Conservation (phyloP, 176 grass and related monocot species). For the Miscanthus lutarioriparius region DNA sequence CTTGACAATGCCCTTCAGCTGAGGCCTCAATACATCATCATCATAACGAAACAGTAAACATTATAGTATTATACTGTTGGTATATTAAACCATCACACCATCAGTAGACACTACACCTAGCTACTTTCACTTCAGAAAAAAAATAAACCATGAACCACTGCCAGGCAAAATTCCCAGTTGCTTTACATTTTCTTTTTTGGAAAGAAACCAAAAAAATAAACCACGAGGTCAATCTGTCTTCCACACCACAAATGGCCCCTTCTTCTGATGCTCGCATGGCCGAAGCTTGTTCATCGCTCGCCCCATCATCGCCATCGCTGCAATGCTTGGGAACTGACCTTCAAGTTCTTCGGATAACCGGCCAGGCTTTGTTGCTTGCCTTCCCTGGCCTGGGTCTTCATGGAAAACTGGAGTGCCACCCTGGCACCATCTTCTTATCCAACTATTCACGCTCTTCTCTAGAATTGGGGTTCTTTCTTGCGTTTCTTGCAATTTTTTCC, state of each 20-base stretch:
- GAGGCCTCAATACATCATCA: neutral
- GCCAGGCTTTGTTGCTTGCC: constrained; percentile 8
- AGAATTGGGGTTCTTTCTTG: constrained; percentile 7
- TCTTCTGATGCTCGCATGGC: constrained; percentile 52
- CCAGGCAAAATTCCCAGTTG: neutral
- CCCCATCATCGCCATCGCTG: constrained; percentile 91
- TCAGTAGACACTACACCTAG: neutral
- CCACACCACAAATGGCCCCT: constrained; percentile 67
- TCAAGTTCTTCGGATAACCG: constrained; percentile 22
- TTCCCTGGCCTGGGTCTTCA: neutral
- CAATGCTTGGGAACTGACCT: constrained; percentile 70
- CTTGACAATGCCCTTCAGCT: neutral
- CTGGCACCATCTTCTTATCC: constrained; percentile 64
- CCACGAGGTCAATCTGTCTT: constrained; percentile 28
- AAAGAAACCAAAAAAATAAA: neutral
- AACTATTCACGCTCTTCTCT: constrained; percentile 41
- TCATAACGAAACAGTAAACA: neutral
- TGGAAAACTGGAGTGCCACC: neutral
- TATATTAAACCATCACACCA: neutral
- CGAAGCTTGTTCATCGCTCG: constrained; percentile 62
- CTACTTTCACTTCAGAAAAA: neutral
- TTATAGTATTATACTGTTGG: neutral
- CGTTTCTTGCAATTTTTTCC: neutral
- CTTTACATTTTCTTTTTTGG: neutral
- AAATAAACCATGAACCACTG: neutral